Conservation (phyloP, 2,329 filamentous ascomycete genomes). For the Plectosphaerella sp. region DNA sequence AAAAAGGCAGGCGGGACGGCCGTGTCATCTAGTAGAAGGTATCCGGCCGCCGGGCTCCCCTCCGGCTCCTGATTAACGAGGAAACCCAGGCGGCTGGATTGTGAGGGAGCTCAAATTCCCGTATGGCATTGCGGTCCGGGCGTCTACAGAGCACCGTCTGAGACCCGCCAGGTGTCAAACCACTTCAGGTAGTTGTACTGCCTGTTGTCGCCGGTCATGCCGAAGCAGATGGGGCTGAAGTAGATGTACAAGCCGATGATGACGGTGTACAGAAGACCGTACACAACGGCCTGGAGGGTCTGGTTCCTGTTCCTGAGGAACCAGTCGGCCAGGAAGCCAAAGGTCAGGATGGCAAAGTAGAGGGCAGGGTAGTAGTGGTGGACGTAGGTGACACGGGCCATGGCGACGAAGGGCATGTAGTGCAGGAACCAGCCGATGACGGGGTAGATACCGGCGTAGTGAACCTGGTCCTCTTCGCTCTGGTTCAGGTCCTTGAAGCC, state of each 20-base stretch:
- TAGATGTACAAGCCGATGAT: slow-evolving; percentile 80
- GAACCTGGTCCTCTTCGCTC: slow-evolving; percentile 84
- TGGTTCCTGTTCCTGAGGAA: slow-evolving; percentile 63
- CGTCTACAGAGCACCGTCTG: slow-evolving; percentile 38
- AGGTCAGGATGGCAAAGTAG: slow-evolving; percentile 89
- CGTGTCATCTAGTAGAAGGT: neutral
- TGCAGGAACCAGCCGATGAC: slow-evolving; percentile 93
- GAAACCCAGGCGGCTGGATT: too few species aligned
- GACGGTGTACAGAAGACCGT: slow-evolving; percentile 66
- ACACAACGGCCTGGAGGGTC: slow-evolving; percentile 63
- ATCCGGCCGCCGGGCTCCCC: too few species aligned
- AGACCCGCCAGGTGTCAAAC: slow-evolving; percentile 83
- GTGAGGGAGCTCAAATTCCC: too few species aligned
- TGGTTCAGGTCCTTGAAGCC: slow-evolving; percentile 80
- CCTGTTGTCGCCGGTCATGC: slow-evolving; percentile 81
- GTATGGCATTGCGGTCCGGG: too few species aligned
- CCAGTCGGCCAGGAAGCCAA: slow-evolving; percentile 89
- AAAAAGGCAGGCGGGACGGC: neutral
- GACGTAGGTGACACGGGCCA: slow-evolving; percentile 98
- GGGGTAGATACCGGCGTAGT: slow-evolving; percentile 90
- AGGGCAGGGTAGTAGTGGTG: slow-evolving; percentile 99
- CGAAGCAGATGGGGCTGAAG: slow-evolving; percentile 94
- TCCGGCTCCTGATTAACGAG: neutral
- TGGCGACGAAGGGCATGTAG: slow-evolving; percentile 91
- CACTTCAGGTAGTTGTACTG: slow-evolving; percentile 92